Conservation (phyloP, 176 grass and related monocot genomes). For the Ensete glaucum region DNA sequence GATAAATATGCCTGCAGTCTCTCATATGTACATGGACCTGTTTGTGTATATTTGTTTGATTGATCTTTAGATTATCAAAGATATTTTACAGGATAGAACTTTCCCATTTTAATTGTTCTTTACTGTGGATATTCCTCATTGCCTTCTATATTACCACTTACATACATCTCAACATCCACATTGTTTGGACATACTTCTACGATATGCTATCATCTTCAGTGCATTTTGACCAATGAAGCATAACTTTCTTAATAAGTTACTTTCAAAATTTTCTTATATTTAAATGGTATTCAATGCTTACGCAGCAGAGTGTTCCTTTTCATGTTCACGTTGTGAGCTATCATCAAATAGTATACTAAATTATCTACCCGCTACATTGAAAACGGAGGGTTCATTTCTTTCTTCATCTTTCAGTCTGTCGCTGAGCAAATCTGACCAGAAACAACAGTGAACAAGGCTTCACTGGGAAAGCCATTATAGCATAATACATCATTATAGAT, state of each 20-base stretch:
- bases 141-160: too few relatives aligned
- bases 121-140: not conserved
- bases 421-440: too few relatives aligned
- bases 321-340: not conserved
- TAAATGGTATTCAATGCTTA: not conserved
- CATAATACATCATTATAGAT: too few relatives aligned
- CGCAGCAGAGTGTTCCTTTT: not conserved
- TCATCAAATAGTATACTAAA: not conserved
- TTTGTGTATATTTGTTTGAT: not conserved
- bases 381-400: too few relatives aligned
- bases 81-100: not conserved
- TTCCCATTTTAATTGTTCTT: not conserved
- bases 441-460: not conserved
- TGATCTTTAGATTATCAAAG: not conserved
- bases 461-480: not conserved
- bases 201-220: not conserved
- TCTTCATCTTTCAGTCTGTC: too few relatives aligned
- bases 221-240: not conserved
- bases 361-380: not conserved
- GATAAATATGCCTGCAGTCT: not conserved
- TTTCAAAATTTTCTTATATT: not conserved
- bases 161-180: not conserved
- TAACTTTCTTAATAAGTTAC: not conserved
- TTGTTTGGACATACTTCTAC: not conserved
- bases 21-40: not conserved